Percentiles rank a stretch among this genome's conserved stretches.
Conservation (phyloP, 108 stramenopile species). For the Aureococcus anophagefferens region DNA sequence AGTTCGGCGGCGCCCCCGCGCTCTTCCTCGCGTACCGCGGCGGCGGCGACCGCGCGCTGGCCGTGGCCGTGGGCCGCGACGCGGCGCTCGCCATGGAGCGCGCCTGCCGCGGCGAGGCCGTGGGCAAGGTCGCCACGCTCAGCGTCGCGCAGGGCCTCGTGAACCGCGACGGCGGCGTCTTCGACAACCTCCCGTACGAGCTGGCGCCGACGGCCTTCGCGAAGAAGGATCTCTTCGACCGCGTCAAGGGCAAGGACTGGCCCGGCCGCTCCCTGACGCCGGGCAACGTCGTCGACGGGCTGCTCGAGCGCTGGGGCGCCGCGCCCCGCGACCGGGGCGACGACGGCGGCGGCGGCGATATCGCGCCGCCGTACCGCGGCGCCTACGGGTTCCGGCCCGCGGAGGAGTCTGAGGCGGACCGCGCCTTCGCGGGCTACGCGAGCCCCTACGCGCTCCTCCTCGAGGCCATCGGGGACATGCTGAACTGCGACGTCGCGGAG, state of each 20-base stretch:
- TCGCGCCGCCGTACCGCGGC: conserved; percentile 58
- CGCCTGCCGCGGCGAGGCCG: too few species aligned
- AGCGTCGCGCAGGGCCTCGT: conserved; percentile 1
- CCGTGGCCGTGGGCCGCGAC: too few species aligned
- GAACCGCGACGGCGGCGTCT: conserved; percentile 27
- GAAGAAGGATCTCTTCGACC: conserved; percentile 72
- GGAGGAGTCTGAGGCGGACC: conserved; percentile 28
- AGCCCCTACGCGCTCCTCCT: conserved; percentile 59
- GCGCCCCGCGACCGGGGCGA: neutral
- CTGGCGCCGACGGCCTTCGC: conserved; percentile 30
- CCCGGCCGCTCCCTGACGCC: conserved; percentile 42
- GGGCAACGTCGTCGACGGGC: conserved; percentile 38
- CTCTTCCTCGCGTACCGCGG: too few species aligned
- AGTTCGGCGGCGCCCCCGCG: too few species aligned
- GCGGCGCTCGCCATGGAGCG: too few species aligned
- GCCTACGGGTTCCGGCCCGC: conserved; percentile 63
- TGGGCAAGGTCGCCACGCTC: too few species aligned
- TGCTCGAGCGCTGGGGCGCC: conserved; percentile 34
- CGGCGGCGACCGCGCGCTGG: too few species aligned
- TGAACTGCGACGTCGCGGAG: conserved; percentile 61
- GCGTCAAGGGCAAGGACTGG: conserved; percentile 72
- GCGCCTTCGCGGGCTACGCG: conserved; percentile 30
- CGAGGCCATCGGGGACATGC: conserved; percentile 59
- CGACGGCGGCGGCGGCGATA: neutral
- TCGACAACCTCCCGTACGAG: conserved; percentile 27